phyloP scores from a whole-genome alignment of 331 rosid genomes.

The Dryas integrifolia region DNA sequence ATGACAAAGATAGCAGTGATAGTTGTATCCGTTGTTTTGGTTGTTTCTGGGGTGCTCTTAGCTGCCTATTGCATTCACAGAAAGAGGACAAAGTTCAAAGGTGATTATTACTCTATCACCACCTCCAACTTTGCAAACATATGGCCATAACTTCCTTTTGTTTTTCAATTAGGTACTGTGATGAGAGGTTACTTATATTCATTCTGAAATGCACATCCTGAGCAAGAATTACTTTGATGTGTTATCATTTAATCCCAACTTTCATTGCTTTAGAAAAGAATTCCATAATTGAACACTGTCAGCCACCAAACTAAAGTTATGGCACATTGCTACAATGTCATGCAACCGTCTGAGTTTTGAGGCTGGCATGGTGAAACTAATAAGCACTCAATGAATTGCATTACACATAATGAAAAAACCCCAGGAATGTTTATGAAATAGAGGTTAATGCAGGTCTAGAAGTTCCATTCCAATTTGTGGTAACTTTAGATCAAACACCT shows the following conservation, averaged over 20 bases:
- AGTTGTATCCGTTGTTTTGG: background rate
- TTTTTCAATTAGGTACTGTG: background rate
- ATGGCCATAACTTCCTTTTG: background rate
- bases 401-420: background rate
- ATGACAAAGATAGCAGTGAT: constrained; percentile 16
- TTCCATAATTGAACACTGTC: background rate
- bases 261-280: background rate
- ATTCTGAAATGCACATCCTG: constrained; percentile 2
- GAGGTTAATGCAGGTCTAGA: background rate
- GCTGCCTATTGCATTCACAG: constrained; percentile 17
- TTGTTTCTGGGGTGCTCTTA: constrained; percentile 18
- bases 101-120: constrained; percentile 16
- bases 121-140: background rate
- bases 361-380: background rate
- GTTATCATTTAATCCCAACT: background rate
- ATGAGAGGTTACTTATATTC: background rate
- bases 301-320: background rate
- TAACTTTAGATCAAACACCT: background rate
- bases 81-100: constrained; percentile 24
- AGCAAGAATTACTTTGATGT: background rate
- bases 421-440: background rate
- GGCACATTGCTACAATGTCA: background rate
- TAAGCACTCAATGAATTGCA: background rate
- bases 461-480: background rate
- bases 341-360: background rate